Conservation (phyloP, 768 basidiomycete genomes). For the Macrolepiota albuminosa region DNA sequence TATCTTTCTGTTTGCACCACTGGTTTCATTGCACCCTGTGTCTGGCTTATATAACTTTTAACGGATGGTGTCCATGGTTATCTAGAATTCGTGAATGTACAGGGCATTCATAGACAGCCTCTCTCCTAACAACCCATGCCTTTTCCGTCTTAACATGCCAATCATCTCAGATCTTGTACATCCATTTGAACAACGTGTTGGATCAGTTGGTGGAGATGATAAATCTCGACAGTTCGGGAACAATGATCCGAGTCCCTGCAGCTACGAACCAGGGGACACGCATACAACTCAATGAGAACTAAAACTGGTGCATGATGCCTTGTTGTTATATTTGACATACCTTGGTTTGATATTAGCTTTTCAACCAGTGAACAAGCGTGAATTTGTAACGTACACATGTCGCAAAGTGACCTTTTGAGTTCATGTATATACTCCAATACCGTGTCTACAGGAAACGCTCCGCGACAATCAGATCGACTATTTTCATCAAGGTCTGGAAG, state of each 20-base stretch:
- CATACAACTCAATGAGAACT: no score
- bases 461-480: neutral
- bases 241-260: neutral
- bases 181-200: neutral
- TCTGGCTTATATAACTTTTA: neutral
- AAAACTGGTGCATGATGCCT: neutral
- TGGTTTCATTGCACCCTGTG: neutral
- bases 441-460: neutral
- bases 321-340: neutral
- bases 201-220: no score
- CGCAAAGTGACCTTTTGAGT: neutral
- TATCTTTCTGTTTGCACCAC: neutral
- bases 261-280: neutral
- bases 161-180: neutral
- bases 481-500: neutral
- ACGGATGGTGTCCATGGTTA: conserved; percentile 2
- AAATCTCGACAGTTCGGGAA: neutral
- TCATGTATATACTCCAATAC: neutral
- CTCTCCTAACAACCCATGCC: neutral
- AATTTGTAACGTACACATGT: neutral
- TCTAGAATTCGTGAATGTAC: neutral
- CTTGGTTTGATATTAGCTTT: neutral
- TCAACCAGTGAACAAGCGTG: neutral
- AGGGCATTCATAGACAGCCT: neutral
- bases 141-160: no score